A percentile compares a stretch with the other conserved stretches of the same genome.
Conservation (phyloP, 352 stramenopile genomes). For the Phytophthora pistaciae region DNA sequence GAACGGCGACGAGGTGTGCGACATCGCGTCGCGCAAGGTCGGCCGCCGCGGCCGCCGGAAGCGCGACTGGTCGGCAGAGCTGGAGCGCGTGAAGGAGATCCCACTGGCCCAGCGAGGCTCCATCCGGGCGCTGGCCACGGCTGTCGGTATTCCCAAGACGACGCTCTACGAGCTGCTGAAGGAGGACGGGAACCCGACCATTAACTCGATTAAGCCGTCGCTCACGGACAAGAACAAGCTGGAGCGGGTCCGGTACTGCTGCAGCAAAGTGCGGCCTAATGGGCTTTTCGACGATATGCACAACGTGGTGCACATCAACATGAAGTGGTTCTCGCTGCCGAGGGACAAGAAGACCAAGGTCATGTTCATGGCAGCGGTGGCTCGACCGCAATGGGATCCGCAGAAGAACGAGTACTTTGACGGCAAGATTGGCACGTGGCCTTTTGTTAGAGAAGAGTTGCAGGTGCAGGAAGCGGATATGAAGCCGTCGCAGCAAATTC, state of each 20-base stretch:
- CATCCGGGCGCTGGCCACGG: slow-evolving; percentile 48
- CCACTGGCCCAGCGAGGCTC: slow-evolving; percentile 46
- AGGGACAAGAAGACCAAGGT: slow-evolving; percentile 47
- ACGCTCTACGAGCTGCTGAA: slow-evolving; percentile 53
- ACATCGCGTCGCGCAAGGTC: slow-evolving; percentile 54
- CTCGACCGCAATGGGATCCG: slow-evolving; percentile 49
- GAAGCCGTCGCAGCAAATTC: slow-evolving; percentile 3
- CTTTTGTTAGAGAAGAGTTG: slow-evolving; percentile 40
- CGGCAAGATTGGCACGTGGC: slow-evolving; percentile 58
- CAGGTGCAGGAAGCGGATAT: slow-evolving; percentile 2
- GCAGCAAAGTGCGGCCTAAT: slow-evolving; percentile 41
- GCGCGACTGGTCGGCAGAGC: slow-evolving; percentile 51
- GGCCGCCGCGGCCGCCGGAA: slow-evolving; percentile 49
- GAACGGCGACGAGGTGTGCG: slow-evolving; percentile 46
- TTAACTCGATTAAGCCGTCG: slow-evolving; percentile 53
- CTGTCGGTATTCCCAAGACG: slow-evolving; percentile 55
- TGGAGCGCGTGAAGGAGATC: slow-evolving; percentile 55
- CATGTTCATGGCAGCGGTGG: slow-evolving; percentile 57
- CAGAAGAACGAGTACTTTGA: slow-evolving; percentile 45
- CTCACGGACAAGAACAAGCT: slow-evolving; percentile 56
- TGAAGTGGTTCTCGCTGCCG: slow-evolving; percentile 56
- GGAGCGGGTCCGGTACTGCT: slow-evolving; percentile 46
- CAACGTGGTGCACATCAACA: slow-evolving; percentile 55
- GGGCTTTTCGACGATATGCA: slow-evolving; percentile 55
- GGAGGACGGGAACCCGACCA: slow-evolving; percentile 38